These are phyloP conservation scores for Sugiyamaella lignohabitans DNA, from an alignment of 805 yeast species.

Conservation along the genomic window DNA sequence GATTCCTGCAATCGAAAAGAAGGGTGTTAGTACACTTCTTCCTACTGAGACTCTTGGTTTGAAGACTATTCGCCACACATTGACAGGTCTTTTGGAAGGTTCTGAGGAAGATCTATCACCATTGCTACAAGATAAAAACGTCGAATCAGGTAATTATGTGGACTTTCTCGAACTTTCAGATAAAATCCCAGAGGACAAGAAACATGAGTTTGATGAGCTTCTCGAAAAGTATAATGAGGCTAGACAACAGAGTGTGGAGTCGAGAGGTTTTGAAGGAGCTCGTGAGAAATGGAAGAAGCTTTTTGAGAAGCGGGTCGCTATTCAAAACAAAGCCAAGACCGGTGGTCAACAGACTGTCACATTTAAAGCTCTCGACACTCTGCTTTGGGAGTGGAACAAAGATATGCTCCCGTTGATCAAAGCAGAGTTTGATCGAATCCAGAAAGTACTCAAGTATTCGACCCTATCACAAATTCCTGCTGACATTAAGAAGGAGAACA, in stretches of 20 bases:
- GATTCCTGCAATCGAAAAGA: constrained; percentile 41
- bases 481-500: constrained; percentile 12
- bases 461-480: constrained; percentile 20
- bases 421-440: constrained; percentile 56
- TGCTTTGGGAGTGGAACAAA: constrained; percentile 78
- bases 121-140: constrained; percentile 30
- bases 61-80: constrained; percentile 69
- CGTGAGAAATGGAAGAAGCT: constrained; percentile 83
- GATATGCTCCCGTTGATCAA: constrained; percentile 64
- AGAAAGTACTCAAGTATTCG: constrained; percentile 34
- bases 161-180: constrained; percentile 67
- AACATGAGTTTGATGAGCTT: constrained; percentile 49
- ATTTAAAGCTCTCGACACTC: constrained; percentile 54
- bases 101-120: constrained; percentile 28
- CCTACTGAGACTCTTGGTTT: constrained; percentile 75
- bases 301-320: constrained; percentile 39
- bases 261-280: constrained; percentile 77
- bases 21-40: constrained; percentile 44
- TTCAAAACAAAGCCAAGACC: constrained; percentile 4
- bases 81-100: constrained; percentile 42
- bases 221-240: constrained; percentile 65
- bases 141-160: constrained; percentile 34
- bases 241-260: constrained; percentile 72
- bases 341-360: constrained; percentile 25
- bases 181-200: constrained; percentile 35